A percentile compares a stretch with the other conserved stretches of the same genome.
Evolutionary conservation across 1,284 basidiomycete genomes (phyloP).

Genomic region (Wallemia ichthyophaga): DNA sequence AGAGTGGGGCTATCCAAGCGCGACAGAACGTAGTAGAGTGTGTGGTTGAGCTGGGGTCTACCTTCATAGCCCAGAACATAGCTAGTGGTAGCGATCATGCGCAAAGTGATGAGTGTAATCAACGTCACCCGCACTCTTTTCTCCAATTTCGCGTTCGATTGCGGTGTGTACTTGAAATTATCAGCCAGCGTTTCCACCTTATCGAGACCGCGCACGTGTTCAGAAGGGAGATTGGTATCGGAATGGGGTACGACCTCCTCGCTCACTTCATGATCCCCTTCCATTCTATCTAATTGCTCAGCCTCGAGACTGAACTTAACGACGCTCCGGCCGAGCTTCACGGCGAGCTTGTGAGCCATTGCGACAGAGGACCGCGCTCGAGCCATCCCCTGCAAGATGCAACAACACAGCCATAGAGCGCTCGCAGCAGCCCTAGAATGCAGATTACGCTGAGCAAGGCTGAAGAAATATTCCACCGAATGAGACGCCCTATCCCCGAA

Average conservation of each 20-base stretch:
- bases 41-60: constrained; percentile 30
- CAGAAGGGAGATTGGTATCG: background rate
- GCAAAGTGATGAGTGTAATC: background rate
- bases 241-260: background rate
- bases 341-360: background rate
- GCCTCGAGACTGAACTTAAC: background rate
- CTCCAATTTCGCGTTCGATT: background rate
- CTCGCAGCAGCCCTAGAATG: background rate
- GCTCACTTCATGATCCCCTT: background rate
- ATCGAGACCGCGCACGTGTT: background rate
- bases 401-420: background rate
- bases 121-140: background rate
- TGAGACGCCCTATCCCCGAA: background rate
- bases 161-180: background rate
- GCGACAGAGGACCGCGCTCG: background rate
- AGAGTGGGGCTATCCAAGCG: background rate
- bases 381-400: background rate
- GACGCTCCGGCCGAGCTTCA: background rate
- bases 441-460: background rate
- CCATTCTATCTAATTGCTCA: background rate
- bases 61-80: background rate
- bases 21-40: constrained; percentile 35
- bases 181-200: background rate
- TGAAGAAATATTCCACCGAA: background rate
- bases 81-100: background rate